phyloP scores from a whole-genome alignment of 129 eudicot species.

The Centella asiatica region DNA sequence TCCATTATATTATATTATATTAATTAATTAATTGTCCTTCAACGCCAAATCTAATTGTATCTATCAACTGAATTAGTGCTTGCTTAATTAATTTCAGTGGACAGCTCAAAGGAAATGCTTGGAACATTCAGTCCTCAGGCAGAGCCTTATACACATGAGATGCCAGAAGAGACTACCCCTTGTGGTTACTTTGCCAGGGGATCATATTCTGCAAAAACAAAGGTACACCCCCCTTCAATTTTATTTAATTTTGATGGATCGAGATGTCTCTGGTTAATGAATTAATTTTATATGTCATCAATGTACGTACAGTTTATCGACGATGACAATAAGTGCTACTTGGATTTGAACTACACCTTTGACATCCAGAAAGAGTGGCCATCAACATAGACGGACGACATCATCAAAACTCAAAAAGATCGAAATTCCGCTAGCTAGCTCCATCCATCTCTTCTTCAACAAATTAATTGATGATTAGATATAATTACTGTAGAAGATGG shows the following conservation, averaged over 20 bases:
- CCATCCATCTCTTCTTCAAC: neutral
- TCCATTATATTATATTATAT: too few species aligned
- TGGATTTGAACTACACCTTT: conserved; percentile 45
- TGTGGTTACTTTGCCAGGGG: conserved; percentile 65
- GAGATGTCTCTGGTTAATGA: neutral
- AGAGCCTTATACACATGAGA: conserved; percentile 53
- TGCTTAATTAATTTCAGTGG: conserved; percentile 31
- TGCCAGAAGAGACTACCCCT: conserved; percentile 66
- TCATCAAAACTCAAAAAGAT: too few species aligned
- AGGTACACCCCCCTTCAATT: conserved; percentile 12
- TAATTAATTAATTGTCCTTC: too few species aligned
- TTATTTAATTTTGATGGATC: neutral
- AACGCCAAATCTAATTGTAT: too few species aligned
- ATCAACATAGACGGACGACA: conserved; percentile 10
- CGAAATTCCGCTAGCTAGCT: neutral
- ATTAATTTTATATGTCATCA: neutral
- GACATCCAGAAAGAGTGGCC: conserved; percentile 65
- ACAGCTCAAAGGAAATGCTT: conserved; percentile 58
- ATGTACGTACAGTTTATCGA: conserved; percentile 33
- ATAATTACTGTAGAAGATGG: too few species aligned
- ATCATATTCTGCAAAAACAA: conserved; percentile 50
- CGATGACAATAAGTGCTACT: conserved; percentile 34
- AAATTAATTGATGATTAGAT: neutral
- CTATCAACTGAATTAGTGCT: too few species aligned
- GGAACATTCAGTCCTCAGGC: conserved; percentile 37